Conservation (phyloP, 805 yeast genomes). For the Soucietia sequanensis region DNA sequence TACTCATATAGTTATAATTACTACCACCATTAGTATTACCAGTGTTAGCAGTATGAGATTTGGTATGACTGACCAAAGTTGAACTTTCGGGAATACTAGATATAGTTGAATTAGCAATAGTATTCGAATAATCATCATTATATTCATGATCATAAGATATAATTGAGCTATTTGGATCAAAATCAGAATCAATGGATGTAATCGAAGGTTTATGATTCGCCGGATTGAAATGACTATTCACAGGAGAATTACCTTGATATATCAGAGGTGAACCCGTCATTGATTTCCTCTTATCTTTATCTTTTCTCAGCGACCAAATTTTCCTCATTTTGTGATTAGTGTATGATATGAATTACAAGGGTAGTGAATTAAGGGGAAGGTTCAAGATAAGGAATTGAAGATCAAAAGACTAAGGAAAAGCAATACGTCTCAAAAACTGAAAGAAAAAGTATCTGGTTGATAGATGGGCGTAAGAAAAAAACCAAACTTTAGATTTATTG, state of each 20-base stretch:
- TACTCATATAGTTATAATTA: not conserved
- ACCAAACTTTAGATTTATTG: too few relatives aligned
- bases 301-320: conserved; percentile 26
- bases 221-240: not conserved
- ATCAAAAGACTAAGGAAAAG: too few relatives aligned
- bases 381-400: too few relatives aligned
- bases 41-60: too few relatives aligned
- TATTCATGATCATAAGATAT: conserved; percentile 4
- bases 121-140: conserved; percentile 8
- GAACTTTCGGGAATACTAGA: conserved; percentile 7
- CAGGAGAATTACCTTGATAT: not conserved
- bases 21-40: not conserved
- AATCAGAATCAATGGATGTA: not conserved
- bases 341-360: too few relatives aligned
- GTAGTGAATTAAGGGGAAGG: too few relatives aligned
- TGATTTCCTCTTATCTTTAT: conserved; percentile 22
- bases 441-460: too few relatives aligned
- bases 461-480: too few relatives aligned
- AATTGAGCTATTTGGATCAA: not conserved
- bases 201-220: not conserved
- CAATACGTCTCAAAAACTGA: too few relatives aligned
- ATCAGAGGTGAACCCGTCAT: conserved; percentile 5
- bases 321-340: conserved; percentile 23
- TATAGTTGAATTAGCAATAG: conserved; percentile 8
- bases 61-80: too few relatives aligned